phyloP scores from a whole-genome alignment of 1,139 yeast genomes.

The Candida pseudoviswanathii region DNA sequence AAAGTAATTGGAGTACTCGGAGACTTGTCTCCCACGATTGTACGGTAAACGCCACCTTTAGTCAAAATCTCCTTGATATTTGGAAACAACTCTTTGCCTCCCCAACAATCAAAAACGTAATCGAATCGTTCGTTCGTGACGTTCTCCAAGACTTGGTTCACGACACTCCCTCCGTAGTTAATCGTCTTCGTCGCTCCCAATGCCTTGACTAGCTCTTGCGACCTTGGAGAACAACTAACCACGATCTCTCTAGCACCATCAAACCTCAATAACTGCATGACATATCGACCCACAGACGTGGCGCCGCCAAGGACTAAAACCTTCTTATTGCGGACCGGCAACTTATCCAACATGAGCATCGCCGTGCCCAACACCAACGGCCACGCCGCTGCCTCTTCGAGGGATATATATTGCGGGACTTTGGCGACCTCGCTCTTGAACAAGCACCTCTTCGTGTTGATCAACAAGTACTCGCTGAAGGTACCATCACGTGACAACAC shows the following conservation, averaged over 20 bases:
- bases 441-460: slow-evolving; percentile 25
- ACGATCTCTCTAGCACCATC: slow-evolving; percentile 48
- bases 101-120: slow-evolving; percentile 31
- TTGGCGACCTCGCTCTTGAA: slow-evolving; percentile 37
- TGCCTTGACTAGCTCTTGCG: slow-evolving; percentile 41
- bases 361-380: slow-evolving; percentile 63
- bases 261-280: slow-evolving; percentile 56
- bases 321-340: slow-evolving; percentile 16
- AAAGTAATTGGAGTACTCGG: background rate
- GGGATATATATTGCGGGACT: slow-evolving; percentile 49
- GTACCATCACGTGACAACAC: slow-evolving; percentile 54
- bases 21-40: slow-evolving; percentile 44
- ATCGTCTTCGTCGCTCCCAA: slow-evolving; percentile 55
- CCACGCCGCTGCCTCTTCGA: slow-evolving; percentile 60
- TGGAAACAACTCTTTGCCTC: slow-evolving; percentile 25
- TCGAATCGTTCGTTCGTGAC: slow-evolving; percentile 25
- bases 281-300: slow-evolving; percentile 64
- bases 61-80: slow-evolving; percentile 29
- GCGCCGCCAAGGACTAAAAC: slow-evolving; percentile 72
- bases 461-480: slow-evolving; percentile 39
- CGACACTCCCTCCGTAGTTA: slow-evolving; percentile 40
- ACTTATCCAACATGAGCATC: slow-evolving; percentile 34
- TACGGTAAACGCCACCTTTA: slow-evolving; percentile 44
- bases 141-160: slow-evolving; percentile 24
- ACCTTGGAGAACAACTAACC: slow-evolving; percentile 33